Base-by-base conservation (phyloP, 2,329 filamentous ascomycete species). In the Monosporascus sp. region DNA sequence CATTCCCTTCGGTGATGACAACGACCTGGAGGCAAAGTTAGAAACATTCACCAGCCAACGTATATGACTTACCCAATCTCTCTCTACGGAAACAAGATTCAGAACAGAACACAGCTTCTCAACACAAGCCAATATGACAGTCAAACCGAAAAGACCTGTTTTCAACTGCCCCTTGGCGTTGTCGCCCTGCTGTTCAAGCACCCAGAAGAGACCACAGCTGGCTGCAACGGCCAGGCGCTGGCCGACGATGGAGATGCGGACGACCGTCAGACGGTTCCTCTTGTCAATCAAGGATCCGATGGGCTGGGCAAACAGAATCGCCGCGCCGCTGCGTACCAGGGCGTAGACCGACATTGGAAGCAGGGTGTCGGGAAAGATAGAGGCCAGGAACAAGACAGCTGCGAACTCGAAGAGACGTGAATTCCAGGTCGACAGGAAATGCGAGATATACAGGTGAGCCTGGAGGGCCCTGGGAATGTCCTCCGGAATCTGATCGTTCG, bases 341-440 rank as follows among this genome's bases (percentile, higher is more conserved):
- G 87, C 87, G 62, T 90, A 90, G n/a, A 85, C 70, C 0, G 86
- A 89, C 52, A 85, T 76, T 37, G 82, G 85, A 22, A 87, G 73
- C 22, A 90, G 70, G 0, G 85, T 88, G 1, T 74, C 69, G 0
- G 79, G 79, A 58, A 75, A 85, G 46, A 81, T 75, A 1, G 73
- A 67, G 0, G 81, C 80, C 9, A 85, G 71, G 64, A 79, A 85
- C 6, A 85, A 70, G 5, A 85, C 79, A 6, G 80, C 77, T 31
- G 76, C 83, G 52, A 85, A 85, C 62, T 87, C 82, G 56, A 86
- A 87, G 52, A 82, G 69, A 20, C 83, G 78, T 0, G 82, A 80
- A 65, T 85, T 87, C 80, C 81, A 85, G 48, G 82, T 80, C 5
- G 83, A 86, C 0, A 86, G 70, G 50, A 80, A 76, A 58, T 86